Base-by-base conservation (phyloP, 441 rosid species). In the Dalechampia spathulata region DNA sequence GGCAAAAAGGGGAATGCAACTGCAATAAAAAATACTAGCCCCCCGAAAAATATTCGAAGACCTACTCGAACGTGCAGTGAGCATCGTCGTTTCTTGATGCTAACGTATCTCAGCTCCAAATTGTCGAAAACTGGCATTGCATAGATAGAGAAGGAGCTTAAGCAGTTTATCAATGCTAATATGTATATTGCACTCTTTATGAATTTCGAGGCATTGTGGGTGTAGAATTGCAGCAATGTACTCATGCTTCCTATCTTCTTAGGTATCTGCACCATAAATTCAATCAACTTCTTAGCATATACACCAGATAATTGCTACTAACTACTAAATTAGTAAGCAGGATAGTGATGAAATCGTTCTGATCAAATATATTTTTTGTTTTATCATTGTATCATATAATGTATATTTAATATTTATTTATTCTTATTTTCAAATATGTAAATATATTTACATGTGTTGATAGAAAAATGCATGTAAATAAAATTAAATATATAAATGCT, bases 71-170 rank as follows among this genome's bases (percentile, higher is more conserved):
- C 65, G 71, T 66, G 21, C 32, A 21, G 4, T 0, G 81, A 41
- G 45, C 81, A 73, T 19, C 43, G 60, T 26, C 49, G 60, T 13
- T 57, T 60, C 58, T 61, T 75, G 7, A 14, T 61, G 71, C 28
- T 2, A 12, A 46, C 21, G 62, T 71, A 78, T 7, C 45, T 32
- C 12, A 59, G 40, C 58, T 80, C 83, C 21, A 80, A 32, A 64
- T 72, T 78, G 76, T 80, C 90, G 23, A 83, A 76, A 17, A 64
- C 74, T 1, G 75, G 81, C 81, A 80, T 73, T 17, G 81, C 83
- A 5, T 75, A 80, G 64, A 80, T 69, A 63, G 62, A 84, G 67
- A 76, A 80, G 49, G 77, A 55, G n/a, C 67, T 38, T 1, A 78
- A 57, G 72, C 79, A 65, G 55, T 70, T 73, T 26, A 64, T 28